These are phyloP conservation scores for Cruciata laevipes DNA, from an alignment of 257 asterid species.

Conservation along the genomic window DNA sequence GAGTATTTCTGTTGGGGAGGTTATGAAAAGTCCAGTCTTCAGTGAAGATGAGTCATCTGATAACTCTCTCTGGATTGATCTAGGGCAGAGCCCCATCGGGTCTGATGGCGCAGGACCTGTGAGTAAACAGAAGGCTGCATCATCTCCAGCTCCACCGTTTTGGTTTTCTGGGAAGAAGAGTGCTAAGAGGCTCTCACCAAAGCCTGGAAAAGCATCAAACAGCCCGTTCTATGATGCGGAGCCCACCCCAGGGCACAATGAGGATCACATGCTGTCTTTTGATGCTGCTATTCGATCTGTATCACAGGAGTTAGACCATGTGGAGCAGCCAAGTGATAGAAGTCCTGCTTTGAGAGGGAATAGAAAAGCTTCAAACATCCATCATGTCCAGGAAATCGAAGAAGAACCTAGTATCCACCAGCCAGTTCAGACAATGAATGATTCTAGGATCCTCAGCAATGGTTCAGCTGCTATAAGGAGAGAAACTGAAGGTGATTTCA, in stretches of 20 bases:
- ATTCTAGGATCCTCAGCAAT: constrained; percentile 30
- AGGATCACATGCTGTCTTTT: constrained; percentile 60
- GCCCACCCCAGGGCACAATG: constrained; percentile 36
- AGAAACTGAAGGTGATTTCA: constrained; percentile 94
- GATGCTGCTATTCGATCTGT: constrained; percentile 89
- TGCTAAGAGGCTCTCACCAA: constrained; percentile 60
- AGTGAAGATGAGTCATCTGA: constrained; percentile 98
- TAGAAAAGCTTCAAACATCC: constrained; percentile 24
- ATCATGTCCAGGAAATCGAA: constrained; percentile 48
- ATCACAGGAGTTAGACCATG: constrained; percentile 71
- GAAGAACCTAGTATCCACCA: constrained; percentile 48
- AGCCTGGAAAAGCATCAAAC: constrained; percentile 43
- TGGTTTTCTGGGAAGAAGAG: constrained; percentile 76
- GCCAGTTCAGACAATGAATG: constrained; percentile 18
- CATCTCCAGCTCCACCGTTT: constrained; percentile 77
- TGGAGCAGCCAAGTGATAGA: constrained; percentile 37
- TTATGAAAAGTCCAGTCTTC: constrained; percentile 92
- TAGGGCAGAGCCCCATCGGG: constrained; percentile 89
- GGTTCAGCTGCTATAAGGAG: constrained; percentile 63
- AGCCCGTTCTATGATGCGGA: constrained; percentile 68
- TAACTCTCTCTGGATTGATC: constrained; percentile 93
- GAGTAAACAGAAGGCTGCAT: constrained; percentile 43
- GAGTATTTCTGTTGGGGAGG: constrained; percentile 84
- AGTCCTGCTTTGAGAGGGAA: constrained; percentile 24
- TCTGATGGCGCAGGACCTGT: constrained; percentile 55